Evolutionary conservation across 306 rosid genomes (phyloP), one percentile per base, ranked within the genome.

Genomic region (Cucurbita moschata): DNA sequence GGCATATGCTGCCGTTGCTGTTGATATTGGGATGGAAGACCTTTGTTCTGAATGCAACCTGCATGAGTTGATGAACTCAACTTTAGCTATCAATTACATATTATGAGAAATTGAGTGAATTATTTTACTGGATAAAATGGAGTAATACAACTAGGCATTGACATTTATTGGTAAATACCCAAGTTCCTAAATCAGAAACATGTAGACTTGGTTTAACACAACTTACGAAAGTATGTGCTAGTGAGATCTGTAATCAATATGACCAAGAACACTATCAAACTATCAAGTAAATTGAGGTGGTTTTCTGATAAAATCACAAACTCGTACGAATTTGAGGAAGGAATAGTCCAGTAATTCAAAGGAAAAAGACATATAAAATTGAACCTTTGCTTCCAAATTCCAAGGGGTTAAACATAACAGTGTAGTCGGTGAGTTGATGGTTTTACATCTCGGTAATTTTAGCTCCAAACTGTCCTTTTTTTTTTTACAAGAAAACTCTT

Each of bases 1-100:
- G 90, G 79, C 94, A 88, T 81, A 88, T 88, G 80, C 94, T 88
- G 50, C 94, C 94, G 10, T 88, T 88, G 85, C 94, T 88, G 76
- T 86, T 86, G 73, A 88, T 84, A 52, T 88, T 88, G 52, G 93
- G 93, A 72, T 86, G 93, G 75, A 86, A 88, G 56, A 88, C 94
- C 81, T 88, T 88, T 66, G 90, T 83, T 76, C 86, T 81, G 85
- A 86, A 88, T 7, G 90, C 90, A 43, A 88, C 94, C 87, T 88
- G 81, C 61, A 80, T 46, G 69, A 68, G 46, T 47, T 50, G 78
- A 30, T 50, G 46, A 51, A 7, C 10, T 69, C 13, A 13, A 23
- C 52, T 64, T 69, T 30, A 23, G 57, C 21, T 35, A 12, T 38
- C 57, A 69, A 47, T 50, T 49, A 69, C 13, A 7, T 23, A 69